Conservation (phyloP, 768 basidiomycete genomes). For the Mrakia gelida region DNA sequence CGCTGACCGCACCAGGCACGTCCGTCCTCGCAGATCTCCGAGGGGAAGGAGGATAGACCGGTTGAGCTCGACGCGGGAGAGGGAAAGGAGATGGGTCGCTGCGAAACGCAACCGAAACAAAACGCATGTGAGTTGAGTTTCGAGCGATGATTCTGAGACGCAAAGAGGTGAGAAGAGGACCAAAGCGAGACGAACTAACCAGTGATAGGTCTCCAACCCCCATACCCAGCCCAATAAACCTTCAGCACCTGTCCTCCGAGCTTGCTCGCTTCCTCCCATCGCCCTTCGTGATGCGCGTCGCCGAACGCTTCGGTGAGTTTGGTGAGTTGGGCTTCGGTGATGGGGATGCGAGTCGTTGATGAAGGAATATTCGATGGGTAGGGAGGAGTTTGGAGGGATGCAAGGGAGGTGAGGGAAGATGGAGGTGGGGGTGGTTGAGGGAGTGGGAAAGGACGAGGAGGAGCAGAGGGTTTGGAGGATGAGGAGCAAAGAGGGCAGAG, state of each 20-base stretch:
- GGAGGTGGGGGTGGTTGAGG: not conserved
- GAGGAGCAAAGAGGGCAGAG: conserved; percentile 10
- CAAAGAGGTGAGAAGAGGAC: not conserved
- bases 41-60: conserved; percentile 12
- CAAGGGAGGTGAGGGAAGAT: not conserved
- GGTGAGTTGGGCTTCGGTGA: conserved; percentile 9
- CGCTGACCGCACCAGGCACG: not conserved
- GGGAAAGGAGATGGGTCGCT: conserved; percentile 28
- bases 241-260: conserved; percentile 14
- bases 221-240: conserved; percentile 29
- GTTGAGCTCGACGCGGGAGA: conserved; percentile 18
- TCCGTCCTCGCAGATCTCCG: not conserved
- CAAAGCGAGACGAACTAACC: not conserved
- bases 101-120: not conserved
- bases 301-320: conserved; percentile 10
- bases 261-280: conserved; percentile 16
- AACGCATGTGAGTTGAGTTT: not conserved
- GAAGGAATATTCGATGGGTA: conserved; percentile 1
- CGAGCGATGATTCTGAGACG: not conserved
- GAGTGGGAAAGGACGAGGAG: not conserved
- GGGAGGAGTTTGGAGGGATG: not conserved
- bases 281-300: conserved; percentile 9
- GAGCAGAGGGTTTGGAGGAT: not conserved
- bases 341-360: not conserved
- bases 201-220: conserved; percentile 12